Evolutionary conservation across 2,329 filamentous ascomycete genomes (phyloP).

Genomic region (Aspergillus sp.): DNA sequence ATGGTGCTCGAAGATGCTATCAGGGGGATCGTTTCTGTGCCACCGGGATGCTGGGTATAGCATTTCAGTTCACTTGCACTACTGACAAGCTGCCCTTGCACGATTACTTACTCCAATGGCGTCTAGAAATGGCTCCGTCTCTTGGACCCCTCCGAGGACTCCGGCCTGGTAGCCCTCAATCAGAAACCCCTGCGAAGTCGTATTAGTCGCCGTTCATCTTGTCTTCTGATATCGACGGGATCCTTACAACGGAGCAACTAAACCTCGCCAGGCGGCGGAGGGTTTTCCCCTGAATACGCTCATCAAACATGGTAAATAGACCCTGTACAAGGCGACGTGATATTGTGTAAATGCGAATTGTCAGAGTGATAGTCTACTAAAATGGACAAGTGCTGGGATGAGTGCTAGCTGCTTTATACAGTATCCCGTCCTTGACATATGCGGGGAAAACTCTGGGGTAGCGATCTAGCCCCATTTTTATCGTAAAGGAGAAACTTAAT

Average conservation of each 20-base stretch:
- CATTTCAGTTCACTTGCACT: neutral
- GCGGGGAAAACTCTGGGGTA: neutral
- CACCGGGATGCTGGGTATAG: neutral
- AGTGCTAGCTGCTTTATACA: neutral
- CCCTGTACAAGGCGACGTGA: neutral
- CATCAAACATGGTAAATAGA: neutral
- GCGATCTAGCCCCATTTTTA: neutral
- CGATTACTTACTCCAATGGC: conserved; percentile 16
- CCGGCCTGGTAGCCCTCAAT: conserved; percentile 30
- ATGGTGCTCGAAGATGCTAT: conserved; percentile 22
- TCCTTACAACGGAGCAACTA: neutral
- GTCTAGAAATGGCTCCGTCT: conserved; percentile 18
- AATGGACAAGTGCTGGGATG: neutral
- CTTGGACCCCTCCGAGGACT: conserved; percentile 23
- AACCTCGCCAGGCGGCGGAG: neutral
- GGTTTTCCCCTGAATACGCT: neutral
- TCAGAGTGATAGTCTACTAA: neutral
- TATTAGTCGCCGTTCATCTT: neutral
- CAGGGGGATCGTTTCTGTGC: conserved; percentile 19
- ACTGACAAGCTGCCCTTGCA: neutral
- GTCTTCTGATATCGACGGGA: neutral
- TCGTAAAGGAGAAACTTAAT: neutral
- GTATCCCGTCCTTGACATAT: neutral
- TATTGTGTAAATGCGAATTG: neutral
- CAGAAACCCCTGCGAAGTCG: conserved; percentile 17